Conservation (phyloP, 1,284 basidiomycete genomes). For the Fomitopsis pinicola region DNA sequence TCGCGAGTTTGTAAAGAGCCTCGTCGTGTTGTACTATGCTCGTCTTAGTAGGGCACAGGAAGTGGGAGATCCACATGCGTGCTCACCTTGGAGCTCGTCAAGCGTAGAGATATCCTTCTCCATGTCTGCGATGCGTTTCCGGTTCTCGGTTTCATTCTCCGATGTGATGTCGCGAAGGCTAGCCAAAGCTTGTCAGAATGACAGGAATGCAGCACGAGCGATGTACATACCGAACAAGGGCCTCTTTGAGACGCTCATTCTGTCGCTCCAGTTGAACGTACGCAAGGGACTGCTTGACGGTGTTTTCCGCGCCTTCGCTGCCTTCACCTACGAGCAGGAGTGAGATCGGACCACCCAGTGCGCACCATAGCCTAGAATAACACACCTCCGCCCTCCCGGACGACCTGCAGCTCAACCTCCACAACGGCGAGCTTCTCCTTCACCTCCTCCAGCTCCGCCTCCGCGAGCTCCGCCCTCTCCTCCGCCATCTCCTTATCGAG, state of each 20-base stretch:
- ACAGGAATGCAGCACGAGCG: neutral
- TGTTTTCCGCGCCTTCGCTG: conserved; percentile 35
- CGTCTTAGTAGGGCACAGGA: neutral
- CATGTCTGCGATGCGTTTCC: conserved; percentile 79
- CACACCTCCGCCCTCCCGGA: conserved; percentile 54
- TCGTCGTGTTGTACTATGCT: conserved; percentile 73
- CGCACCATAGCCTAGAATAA: neutral
- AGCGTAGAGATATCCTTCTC: conserved; percentile 78
- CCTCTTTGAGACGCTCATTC: conserved; percentile 93
- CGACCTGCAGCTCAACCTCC: conserved; percentile 80
- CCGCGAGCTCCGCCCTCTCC: conserved; percentile 82
- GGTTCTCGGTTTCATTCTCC: conserved; percentile 85
- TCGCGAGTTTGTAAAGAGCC: conserved; percentile 73
- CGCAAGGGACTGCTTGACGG: conserved; percentile 64
- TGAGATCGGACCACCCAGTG: neutral
- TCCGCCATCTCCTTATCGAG: conserved; percentile 98
- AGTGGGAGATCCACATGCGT: neutral
- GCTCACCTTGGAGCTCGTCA: conserved; percentile 68
- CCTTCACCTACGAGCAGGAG: conserved; percentile 25
- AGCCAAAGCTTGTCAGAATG: conserved; percentile 1
- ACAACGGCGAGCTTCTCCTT: conserved; percentile 78
- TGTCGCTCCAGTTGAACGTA: conserved; percentile 95
- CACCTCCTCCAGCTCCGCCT: conserved; percentile 72
- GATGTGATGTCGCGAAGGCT: conserved; percentile 86
- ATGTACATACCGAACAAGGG: conserved; percentile 69